phyloP scores from a whole-genome alignment of 805 yeast genomes.

The Maudiozyma bulderi region DNA sequence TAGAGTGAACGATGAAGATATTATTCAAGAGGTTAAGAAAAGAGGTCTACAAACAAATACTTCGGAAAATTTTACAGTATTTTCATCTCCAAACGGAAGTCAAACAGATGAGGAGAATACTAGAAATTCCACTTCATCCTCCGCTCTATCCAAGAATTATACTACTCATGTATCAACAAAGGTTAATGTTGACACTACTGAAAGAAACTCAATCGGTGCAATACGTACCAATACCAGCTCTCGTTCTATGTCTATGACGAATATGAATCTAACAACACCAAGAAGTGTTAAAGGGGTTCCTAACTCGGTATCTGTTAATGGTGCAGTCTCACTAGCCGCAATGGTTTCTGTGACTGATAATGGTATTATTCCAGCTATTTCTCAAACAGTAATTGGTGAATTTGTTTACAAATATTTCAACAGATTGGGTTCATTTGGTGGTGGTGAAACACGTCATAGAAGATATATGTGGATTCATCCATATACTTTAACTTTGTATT shows the following conservation, averaged over 20 bases:
- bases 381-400: conserved; percentile 92
- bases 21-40: conserved; percentile 38
- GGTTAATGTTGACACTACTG: not conserved
- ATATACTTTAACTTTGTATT: conserved; percentile 77
- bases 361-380: conserved; percentile 69
- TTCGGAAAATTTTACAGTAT: not conserved
- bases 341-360: conserved; percentile 40
- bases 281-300: not conserved
- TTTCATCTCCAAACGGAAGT: not conserved
- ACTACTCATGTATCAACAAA: not conserved
- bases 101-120: not conserved
- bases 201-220: not conserved
- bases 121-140: not conserved
- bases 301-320: conserved; percentile 21
- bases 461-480: conserved; percentile 97
- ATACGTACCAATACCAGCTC: not conserved
- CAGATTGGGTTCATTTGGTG: conserved; percentile 63
- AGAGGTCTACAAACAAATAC: conserved; percentile 33
- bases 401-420: conserved; percentile 78
- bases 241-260: not conserved
- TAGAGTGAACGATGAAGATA: conserved; percentile 36
- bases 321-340: conserved; percentile 38
- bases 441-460: conserved; percentile 72
- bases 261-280: not conserved
- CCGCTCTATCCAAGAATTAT: not conserved